A percentile compares a stretch with the other conserved stretches of the same genome.
Conservation (phyloP, 139 green algal genomes). For the Volvox reticuliferus region DNA sequence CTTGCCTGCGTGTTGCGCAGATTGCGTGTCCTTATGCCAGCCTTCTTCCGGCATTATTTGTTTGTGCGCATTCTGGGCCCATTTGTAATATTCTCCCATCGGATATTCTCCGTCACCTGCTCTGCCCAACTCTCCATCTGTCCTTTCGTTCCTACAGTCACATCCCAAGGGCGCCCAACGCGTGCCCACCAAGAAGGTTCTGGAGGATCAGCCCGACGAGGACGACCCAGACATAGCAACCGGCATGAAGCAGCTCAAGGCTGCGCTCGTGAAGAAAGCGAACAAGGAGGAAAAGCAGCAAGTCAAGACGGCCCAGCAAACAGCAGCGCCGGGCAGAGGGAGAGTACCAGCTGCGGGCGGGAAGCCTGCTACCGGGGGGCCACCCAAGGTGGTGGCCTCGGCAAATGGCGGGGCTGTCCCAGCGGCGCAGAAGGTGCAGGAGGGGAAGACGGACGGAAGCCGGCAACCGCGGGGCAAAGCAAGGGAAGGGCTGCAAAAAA, state of each 20-base stretch:
- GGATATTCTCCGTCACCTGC: neutral
- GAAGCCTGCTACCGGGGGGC: neutral
- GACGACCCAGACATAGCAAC: slow-evolving; percentile 9
- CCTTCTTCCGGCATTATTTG: no score
- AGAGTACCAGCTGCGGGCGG: slow-evolving; percentile 4
- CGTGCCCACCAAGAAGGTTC: slow-evolving; percentile 27
- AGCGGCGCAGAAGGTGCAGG: slow-evolving; percentile 20
- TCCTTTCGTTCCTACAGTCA: neutral
- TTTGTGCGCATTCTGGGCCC: no score
- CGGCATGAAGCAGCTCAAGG: slow-evolving; percentile 22
- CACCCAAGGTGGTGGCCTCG: neutral
- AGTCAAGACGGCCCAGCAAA: slow-evolving; percentile 30
- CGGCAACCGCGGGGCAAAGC: slow-evolving; percentile 12
- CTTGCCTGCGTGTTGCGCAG: no score
- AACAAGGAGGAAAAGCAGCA: slow-evolving; percentile 14
- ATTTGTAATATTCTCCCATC: neutral
- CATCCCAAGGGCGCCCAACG: slow-evolving; percentile 42
- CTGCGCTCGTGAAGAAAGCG: slow-evolving; percentile 14
- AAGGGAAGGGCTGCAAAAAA: slow-evolving; percentile 17
- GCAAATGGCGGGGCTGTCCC: neutral
- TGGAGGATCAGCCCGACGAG: neutral
- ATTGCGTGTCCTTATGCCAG: no score
- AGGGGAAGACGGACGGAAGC: slow-evolving; percentile 32
- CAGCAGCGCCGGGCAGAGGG: neutral
- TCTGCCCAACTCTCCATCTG: neutral